Base-by-base conservation (phyloP, 345 rosid species). In the Turritis glabra region DNA sequence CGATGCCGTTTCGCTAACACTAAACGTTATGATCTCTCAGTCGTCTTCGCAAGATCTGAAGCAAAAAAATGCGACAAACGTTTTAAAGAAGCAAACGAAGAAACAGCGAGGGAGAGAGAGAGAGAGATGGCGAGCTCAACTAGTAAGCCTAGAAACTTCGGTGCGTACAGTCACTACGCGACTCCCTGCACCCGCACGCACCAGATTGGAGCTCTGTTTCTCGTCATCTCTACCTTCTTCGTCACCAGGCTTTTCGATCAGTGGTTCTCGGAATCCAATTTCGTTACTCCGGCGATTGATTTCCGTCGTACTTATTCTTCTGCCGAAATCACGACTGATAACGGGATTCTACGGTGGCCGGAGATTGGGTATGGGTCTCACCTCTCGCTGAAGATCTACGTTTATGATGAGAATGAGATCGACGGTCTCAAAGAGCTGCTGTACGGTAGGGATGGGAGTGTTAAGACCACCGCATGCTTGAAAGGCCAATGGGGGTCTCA, bases 401-500 rank as follows among this genome's bases (percentile, higher is more conserved):
- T 95, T 54, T 95, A 95, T 73, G 92, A 86, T 6, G 97, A 95
- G 82, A 77, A 79, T 68, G 97, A 95, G 84, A 84, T 92, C 53
- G 96, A 86, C 47, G 97, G 99, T 40, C 29, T 95, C 33, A 85
- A 76, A 80, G 78, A 72, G 75, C 82, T 95, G 57, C 25, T 95
- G 89, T 84, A 84, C 73, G 97, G 97, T 15, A 75, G 97, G 15
- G 92, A 89, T 23, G 89, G 92, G 3, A 74, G 73, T 64, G 75
- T 92, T 47, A 54, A 87, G 22, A 64, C 88, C 70, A 72, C 83
- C 47, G 77, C 85, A 26, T 90, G 99, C 79, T 78, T 90, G 57
- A 87, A 85, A 81, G 97, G 97, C 78, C 97, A 92, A 75, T 92
- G 99, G 97, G 99, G 96, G 56, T 84, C 96, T 73, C 99, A 95